Base-by-base conservation (phyloP, 805 yeast species). In the Nakazawaea molendinolei region DNA sequence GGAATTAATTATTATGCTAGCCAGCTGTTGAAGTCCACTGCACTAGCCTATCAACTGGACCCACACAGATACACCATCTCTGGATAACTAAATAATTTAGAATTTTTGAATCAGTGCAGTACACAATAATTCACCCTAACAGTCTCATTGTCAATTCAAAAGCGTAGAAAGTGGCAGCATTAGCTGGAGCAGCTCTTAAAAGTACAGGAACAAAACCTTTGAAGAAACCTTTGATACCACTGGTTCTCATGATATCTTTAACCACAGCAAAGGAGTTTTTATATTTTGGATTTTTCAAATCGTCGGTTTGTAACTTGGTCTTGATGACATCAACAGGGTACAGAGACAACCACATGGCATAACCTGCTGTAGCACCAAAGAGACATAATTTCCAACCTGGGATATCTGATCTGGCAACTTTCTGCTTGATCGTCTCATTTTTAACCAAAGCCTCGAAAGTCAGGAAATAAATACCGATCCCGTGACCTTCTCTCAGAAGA, bases 181-280 rank as follows among this genome's bases (percentile, higher is more conserved):
- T 94, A 3, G 94, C 98, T 1, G 98, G 98, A 3, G 95, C 95
- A 33, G 99, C 97, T 62, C 99, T 81, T 45, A 92, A 64, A 44
- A 92, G 75, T 0, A 97, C 89, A 25, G 98, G 97, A 14, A 76
- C 60, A 54, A 94, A 89, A 2, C 99, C 99, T 60, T 80, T 80
- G 61, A 85, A 84, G 52, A 92, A 83, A 0, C 95, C 95, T 44
- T 67, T 67, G 18, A 76, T 40, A 19, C 97, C 97, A 35, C 68
- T 65, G n/a, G 68, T 65, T 33, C 55, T 58, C 51, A 55, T 69
- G 16, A 86, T 68, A 39, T 69, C 66, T 39, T 55, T 67, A 13
- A 74, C 61, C 19, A 86, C 94, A 40, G 72, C 72, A n/a, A 69
- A 30, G 25, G 83, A 66, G 26, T 71, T 73, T 36, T 60, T 71